Conservation (phyloP, 768 basidiomycete genomes). For the Psilocybe cyanescens region DNA sequence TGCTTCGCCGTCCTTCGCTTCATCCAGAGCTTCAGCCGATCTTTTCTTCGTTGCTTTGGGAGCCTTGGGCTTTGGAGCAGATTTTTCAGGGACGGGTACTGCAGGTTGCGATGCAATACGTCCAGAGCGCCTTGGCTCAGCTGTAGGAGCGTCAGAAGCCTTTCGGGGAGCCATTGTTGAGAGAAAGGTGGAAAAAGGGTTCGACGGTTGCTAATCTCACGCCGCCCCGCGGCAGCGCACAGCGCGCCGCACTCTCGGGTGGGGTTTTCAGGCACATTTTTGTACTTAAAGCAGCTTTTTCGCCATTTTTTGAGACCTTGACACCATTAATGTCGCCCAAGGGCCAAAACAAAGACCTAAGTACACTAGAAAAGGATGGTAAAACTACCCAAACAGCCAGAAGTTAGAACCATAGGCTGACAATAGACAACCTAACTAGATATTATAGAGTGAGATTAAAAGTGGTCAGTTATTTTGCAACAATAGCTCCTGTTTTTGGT, state of each 20-base stretch:
- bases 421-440: not conserved
- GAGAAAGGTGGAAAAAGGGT: not conserved
- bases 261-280: conserved; percentile 9
- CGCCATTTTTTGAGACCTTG: not conserved
- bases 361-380: not conserved
- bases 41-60: conserved; percentile 42
- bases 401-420: not conserved
- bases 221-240: conserved; percentile 11
- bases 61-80: conserved; percentile 28
- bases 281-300: not conserved
- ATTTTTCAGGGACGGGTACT: conserved; percentile 24
- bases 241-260: conserved; percentile 8
- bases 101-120: conserved; percentile 56
- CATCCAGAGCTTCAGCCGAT: conserved; percentile 38
- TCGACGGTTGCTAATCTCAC: not conserved
- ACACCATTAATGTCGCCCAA: not conserved
- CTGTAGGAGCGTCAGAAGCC: conserved; percentile 32
- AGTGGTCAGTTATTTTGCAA: not conserved
- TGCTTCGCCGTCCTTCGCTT: conserved; percentile 33
- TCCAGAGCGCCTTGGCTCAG: conserved; percentile 55
- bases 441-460: not conserved
- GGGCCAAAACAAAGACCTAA: not conserved
- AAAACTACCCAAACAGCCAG: not conserved
- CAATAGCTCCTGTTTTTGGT: not conserved
- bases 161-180: conserved; percentile 36